Conservation (phyloP, 768 basidiomycete genomes). For the Lactarius pseudohatsudake region DNA sequence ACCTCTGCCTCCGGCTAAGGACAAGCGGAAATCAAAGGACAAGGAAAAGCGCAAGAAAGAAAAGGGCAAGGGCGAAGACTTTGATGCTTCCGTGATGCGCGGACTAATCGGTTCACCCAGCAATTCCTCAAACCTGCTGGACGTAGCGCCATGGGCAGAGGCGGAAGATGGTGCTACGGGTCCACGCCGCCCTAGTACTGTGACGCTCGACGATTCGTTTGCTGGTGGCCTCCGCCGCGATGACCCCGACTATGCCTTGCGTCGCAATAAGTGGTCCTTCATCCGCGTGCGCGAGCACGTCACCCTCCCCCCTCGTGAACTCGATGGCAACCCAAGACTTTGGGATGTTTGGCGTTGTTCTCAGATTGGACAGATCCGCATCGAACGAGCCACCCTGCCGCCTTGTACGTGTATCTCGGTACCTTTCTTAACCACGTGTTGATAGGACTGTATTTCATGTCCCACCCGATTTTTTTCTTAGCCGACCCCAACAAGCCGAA, state of each 20-base stretch:
- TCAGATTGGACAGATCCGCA: constrained; percentile 39
- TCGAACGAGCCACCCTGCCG: constrained; percentile 21
- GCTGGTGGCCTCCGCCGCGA: constrained; percentile 37
- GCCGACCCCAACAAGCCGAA: constrained; percentile 57
- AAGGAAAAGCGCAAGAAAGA: constrained; percentile 24
- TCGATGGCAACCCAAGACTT: constrained; percentile 20
- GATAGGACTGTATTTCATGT: constrained; percentile 5
- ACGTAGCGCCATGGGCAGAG: constrained; percentile 26
- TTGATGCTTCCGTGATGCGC: constrained; percentile 10
- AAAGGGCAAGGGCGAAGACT: not conserved
- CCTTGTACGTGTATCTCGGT: constrained; percentile 18
- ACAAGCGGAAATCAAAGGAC: constrained; percentile 19
- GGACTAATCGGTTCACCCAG: constrained; percentile 1
- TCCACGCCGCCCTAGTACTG: constrained; percentile 24
- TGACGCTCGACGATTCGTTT: constrained; percentile 42
- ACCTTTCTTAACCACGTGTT: not conserved
- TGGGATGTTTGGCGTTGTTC: constrained; percentile 33
- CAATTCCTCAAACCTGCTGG: not conserved
- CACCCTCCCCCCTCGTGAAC: constrained; percentile 8
- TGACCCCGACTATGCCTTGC: constrained; percentile 44
- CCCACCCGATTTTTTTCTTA: constrained; percentile 33
- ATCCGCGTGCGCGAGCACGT: constrained; percentile 16
- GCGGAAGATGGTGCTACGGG: not conserved
- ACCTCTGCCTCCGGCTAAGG: constrained; percentile 21
- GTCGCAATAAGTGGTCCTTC: constrained; percentile 21